phyloP scores from a whole-genome alignment of 2,329 filamentous ascomycete species.

The Colletotrichum lindemuthianum region DNA sequence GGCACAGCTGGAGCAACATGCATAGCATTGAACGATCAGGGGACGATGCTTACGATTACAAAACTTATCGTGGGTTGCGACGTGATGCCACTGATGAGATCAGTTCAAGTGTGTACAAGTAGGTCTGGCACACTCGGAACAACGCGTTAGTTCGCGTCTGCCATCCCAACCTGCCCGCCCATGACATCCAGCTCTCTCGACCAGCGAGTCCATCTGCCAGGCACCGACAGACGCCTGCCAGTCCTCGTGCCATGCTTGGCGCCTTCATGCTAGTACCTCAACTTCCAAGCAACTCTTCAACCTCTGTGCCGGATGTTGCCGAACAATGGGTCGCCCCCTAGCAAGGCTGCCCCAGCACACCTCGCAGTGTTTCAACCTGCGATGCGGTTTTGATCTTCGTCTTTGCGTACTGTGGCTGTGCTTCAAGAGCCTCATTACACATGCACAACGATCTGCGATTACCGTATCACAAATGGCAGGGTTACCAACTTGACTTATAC shows the following conservation, averaged over 20 bases:
- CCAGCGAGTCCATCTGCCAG: constrained; percentile 3
- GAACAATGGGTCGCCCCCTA: constrained; percentile 19
- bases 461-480: background rate
- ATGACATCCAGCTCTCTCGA: constrained; percentile 15
- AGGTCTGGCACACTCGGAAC: background rate
- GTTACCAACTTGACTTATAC: background rate
- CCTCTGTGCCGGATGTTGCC: constrained; percentile 22
- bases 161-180: constrained; percentile 23
- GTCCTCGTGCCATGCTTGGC: constrained; percentile 2
- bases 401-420: constrained; percentile 19
- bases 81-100: too few species aligned
- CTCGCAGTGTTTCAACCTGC: constrained; percentile 10
- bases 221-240: constrained; percentile 5
- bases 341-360: background rate
- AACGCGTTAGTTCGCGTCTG: constrained; percentile 5
- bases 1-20: background rate
- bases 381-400: constrained; percentile 8
- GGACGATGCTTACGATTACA: background rate
- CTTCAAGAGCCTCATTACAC: constrained; percentile 1
- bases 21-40: background rate
- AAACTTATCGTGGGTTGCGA: too few species aligned
- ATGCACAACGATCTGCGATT: constrained; percentile 1
- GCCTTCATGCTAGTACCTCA: background rate
- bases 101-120: too few species aligned
- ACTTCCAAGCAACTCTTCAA: constrained; percentile 17